A percentile compares a stretch with the other conserved stretches of the same genome.
phyloP scores from a whole-genome alignment of 2,329 filamentous ascomycete genomes.

The Cercospora zeae-maydis region DNA sequence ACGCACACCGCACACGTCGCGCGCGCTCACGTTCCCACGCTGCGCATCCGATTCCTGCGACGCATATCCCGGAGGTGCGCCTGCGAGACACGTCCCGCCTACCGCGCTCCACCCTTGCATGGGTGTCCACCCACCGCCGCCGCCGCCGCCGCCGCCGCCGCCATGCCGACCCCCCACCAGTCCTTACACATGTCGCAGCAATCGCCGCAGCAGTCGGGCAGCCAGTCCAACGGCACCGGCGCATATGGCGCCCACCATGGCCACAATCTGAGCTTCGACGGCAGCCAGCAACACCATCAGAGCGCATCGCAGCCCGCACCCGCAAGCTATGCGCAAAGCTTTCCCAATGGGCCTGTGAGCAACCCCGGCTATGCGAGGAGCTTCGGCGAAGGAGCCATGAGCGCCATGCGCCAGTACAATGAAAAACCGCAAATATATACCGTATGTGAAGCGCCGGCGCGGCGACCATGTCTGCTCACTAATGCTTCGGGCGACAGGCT shows the following conservation, averaged over 20 bases:
- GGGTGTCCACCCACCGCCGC: constrained; percentile 14
- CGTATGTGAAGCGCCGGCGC: constrained; percentile 32
- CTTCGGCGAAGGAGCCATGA: constrained; percentile 32
- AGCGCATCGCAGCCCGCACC: constrained; percentile 23
- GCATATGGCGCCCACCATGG: constrained; percentile 23
- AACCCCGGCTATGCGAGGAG: constrained; percentile 40
- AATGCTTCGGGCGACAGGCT: constrained; percentile 50
- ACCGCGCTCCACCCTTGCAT: constrained; percentile 13
- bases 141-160: constrained; percentile 21
- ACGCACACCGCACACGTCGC: constrained; percentile 6
- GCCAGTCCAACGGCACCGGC: constrained; percentile 23
- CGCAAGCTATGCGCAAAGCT: constrained; percentile 31
- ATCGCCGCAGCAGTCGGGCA: constrained; percentile 20
- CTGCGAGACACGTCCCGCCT: background rate
- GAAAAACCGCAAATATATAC: constrained; percentile 51
- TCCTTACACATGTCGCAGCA: constrained; percentile 23
- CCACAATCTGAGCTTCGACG: constrained; percentile 34
- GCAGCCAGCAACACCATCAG: constrained; percentile 24
- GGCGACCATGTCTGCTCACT: background rate
- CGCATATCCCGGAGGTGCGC: background rate
- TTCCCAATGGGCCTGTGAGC: constrained; percentile 34
- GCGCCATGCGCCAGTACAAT: constrained; percentile 24
- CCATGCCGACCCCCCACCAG: constrained; percentile 33
- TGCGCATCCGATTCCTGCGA: background rate
- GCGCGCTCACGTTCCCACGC: background rate